Evolutionary conservation across 139 green algal genomes (phyloP), one percentile per base, ranked within the genome.

Genomic region (Spirogloea muscicola): DNA sequence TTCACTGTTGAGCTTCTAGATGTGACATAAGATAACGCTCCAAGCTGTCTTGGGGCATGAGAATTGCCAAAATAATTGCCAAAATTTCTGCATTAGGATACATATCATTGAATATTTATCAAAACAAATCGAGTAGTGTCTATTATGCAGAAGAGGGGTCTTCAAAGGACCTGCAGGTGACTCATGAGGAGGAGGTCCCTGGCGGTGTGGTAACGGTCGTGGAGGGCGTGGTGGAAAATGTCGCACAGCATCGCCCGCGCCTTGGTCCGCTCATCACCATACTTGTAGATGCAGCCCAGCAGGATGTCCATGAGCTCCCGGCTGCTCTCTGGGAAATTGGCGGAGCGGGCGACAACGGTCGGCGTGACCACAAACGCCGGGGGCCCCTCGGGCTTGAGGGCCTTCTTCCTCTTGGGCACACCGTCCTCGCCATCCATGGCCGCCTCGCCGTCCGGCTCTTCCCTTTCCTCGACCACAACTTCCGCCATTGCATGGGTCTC

Each of bases 231-330:
- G 80, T 94, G 89, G 87, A 95, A 99, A 69, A 97, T 96, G 69
- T 87, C 84, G 87, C 91, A 97, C 67, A 99, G 86, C 88, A 97
- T 93, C 29, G 91, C 90, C 42, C 95, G 90, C 16, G 93, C 93
- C 85, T 98, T 99, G 74, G 89, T 90, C 74, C 95, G 91, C 85
- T 99, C 95, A 59, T 98, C 94, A 16, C 93, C 95, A 41, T 94
- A 74, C 27, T 79, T 68, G 82, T 95, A 98, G 63, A 98, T 92
- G 36, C 73, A 52, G 2, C 39, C 34, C 25, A 87, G 79, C 27
- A 98, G 90, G 25, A 49, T 21, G 13, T 74, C 31, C 72, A 79
- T 65, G n/a, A 84, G 42, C 33, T 18, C 64, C 4, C 41, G 49
- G 37, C 46, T 41, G 6, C 60, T 70, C 40, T 82, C 73, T 25